These are phyloP conservation scores for Termitomyces sp. DNA, from an alignment of 768 basidiomycete genomes.

Conservation along the genomic window DNA sequence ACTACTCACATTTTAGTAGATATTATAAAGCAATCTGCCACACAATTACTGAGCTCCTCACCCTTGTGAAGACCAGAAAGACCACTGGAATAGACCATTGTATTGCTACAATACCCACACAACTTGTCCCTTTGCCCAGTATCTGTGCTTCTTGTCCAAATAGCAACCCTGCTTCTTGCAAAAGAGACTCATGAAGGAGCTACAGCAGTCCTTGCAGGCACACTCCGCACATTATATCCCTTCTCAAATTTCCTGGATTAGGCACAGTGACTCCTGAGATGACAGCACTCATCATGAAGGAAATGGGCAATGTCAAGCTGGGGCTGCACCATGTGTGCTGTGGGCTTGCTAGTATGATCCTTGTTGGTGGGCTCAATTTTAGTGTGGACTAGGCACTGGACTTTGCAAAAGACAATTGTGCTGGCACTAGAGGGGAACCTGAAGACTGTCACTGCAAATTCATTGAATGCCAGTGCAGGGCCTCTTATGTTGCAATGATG, in stretches of 20 bases:
- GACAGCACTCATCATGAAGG: slow-evolving; percentile 53
- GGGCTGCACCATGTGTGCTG: slow-evolving; percentile 55
- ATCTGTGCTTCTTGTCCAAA: slow-evolving; percentile 43
- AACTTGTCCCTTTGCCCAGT: slow-evolving; percentile 39
- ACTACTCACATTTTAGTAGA: too few relatives aligned
- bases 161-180: slow-evolving; percentile 33
- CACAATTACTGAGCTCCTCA: slow-evolving; percentile 60
- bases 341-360: slow-evolving; percentile 51
- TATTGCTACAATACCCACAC: slow-evolving; percentile 62
- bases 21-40: slow-evolving; percentile 3
- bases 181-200: slow-evolving; percentile 83
- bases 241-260: slow-evolving; percentile 30
- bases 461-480: slow-evolving; percentile 53
- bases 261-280: slow-evolving; percentile 39
- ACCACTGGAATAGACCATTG: slow-evolving; percentile 87
- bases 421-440: slow-evolving; percentile 66
- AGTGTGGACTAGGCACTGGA: slow-evolving; percentile 36
- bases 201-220: slow-evolving; percentile 44
- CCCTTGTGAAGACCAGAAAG: slow-evolving; percentile 79
- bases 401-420: slow-evolving; percentile 51
- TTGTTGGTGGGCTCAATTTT: slow-evolving; percentile 41
- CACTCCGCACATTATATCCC: slow-evolving; percentile 57
- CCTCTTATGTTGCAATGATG: slow-evolving; percentile 77
- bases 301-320: slow-evolving; percentile 67
- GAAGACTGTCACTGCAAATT: slow-evolving; percentile 59